Base-by-base conservation (phyloP, 257 asterid genomes). In the Echium plantagineum region DNA sequence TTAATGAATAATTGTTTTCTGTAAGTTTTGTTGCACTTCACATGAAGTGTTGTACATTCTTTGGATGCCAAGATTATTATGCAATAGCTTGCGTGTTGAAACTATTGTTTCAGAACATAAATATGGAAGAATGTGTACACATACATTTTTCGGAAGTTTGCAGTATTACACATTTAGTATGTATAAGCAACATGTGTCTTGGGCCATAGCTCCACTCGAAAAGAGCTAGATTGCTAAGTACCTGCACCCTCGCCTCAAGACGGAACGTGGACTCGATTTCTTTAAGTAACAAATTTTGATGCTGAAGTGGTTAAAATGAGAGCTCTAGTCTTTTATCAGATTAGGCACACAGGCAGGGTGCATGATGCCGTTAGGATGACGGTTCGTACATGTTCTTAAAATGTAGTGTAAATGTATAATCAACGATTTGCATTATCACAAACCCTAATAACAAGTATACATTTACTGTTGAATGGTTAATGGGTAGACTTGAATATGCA, bases 121-220 rank as follows among this genome's bases (percentile, higher is more conserved):
- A 63, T 57, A 52, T 68, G 57, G 59, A 66, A 62, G 73, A 70
- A 57, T 65, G 49, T 47, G 60, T 18, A 64, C 54, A 19, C 42
- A 18, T 30, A 42, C 49, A 42, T 42, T 42, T 42, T 10, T 42
- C 15, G 47, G 47, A 10, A 35, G 1, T 24, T 21, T 28, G 7
- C 21, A 38, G 26, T 24, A 24, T 24, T 28, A 28, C 7, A 28
- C 18, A 57, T 53, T 30, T 46, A 56, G 65, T 71, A 58, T 57
- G 51, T 47, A 35, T 66, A 62, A 66, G 76, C 66, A 68, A 59
- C 67, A 66, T n/a, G n/a, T n/a, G n/a, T n/a, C n/a, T n/a, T n/a
- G n/a, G n/a, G n/a, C n/a, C n/a, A n/a, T n/a, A n/a, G n/a, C n/a
- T n/a, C n/a, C n/a, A n/a, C n/a, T n/a, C n/a, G n/a, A n/a, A n/a